phyloP scores from a whole-genome alignment of 2,329 filamentous ascomycete species.

The Pestalotiopsis fici region DNA sequence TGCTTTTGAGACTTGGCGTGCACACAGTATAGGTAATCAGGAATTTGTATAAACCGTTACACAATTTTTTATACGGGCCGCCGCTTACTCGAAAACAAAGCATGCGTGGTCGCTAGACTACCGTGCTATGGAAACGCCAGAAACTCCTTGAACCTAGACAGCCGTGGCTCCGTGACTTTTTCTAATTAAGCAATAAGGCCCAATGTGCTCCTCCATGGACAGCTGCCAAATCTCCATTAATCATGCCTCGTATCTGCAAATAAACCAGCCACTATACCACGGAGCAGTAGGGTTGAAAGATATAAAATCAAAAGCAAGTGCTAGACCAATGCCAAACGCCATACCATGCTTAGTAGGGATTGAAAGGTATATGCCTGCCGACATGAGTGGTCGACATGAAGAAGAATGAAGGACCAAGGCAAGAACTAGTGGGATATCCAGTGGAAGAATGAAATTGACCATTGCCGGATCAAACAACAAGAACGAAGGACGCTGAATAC shows the following conservation, averaged over 20 bases:
- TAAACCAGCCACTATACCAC: conserved; percentile 7
- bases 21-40: not conserved
- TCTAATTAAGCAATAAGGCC: conserved; percentile 17
- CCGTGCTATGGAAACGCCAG: not conserved
- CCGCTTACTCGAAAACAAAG: not conserved
- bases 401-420: not conserved
- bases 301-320: not conserved
- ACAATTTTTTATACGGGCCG: not conserved
- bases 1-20: not conserved
- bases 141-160: conserved; percentile 1
- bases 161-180: conserved; percentile 8
- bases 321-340: conserved; percentile 6
- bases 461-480: not conserved
- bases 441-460: not conserved
- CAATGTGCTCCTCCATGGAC: conserved; percentile 10
- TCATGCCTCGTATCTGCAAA: conserved; percentile 30
- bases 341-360: conserved; percentile 5
- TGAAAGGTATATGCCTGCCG: conserved; percentile 3
- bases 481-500: conserved; percentile 3
- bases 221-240: conserved; percentile 18
- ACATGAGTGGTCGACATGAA: not conserved
- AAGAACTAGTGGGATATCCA: conserved; percentile 10
- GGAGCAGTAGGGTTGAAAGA: not conserved
- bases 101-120: not conserved
- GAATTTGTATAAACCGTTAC: not conserved